phyloP scores from a whole-genome alignment of 371 early-diverging fungal genomes.

The Mucor sp. region DNA sequence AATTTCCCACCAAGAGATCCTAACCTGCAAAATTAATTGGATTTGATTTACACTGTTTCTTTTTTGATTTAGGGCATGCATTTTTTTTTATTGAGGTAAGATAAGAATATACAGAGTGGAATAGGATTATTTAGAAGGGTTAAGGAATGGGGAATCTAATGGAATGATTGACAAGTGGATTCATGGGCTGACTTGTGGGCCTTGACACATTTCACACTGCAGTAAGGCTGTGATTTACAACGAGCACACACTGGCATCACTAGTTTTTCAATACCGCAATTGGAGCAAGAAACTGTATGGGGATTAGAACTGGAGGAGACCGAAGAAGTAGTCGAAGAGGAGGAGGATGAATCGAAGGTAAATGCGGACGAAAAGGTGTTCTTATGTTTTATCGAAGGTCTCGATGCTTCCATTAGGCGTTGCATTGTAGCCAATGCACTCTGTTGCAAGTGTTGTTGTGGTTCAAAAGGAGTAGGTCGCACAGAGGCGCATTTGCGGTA shows the following conservation, averaged over 20 bases:
- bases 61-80: not conserved
- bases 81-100: not conserved
- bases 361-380: slow-evolving; percentile 1
- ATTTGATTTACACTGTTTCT: not conserved
- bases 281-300: slow-evolving; percentile 4
- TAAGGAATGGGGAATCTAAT: not conserved
- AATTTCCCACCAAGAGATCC: no score
- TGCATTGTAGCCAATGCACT: slow-evolving; percentile 17
- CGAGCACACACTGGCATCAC: slow-evolving; percentile 28
- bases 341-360: slow-evolving; percentile 11
- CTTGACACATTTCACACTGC: slow-evolving; percentile 26
- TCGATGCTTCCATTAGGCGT: slow-evolving; percentile 5
- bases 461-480: slow-evolving; percentile 26
- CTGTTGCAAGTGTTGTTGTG: slow-evolving; percentile 24
- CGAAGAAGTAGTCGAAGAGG: slow-evolving; percentile 8
- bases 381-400: slow-evolving; percentile 11
- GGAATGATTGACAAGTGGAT: slow-evolving; percentile 5
- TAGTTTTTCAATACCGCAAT: slow-evolving; percentile 24
- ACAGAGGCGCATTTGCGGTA: slow-evolving; percentile 36
- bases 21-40: not conserved
- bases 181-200: slow-evolving; percentile 21
- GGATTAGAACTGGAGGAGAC: not conserved
- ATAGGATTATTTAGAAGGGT: not conserved
- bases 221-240: slow-evolving; percentile 25
- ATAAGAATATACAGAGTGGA: not conserved